Evolutionary conservation across 177 flowering plant species (phyloP).

Genomic region (Vitis hybrid): DNA sequence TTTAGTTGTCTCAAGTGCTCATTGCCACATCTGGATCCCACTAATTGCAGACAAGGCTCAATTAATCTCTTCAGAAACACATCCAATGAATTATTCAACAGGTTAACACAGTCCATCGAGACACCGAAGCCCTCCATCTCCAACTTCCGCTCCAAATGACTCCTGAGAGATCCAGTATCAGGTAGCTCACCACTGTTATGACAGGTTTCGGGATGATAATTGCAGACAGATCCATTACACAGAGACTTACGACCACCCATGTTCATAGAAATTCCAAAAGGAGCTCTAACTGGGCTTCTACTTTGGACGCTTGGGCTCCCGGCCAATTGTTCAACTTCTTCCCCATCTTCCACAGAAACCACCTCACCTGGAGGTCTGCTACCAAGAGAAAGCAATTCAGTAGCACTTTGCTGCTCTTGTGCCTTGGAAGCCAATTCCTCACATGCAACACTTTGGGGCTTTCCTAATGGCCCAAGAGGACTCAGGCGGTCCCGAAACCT

Average conservation of each 20-base stretch:
- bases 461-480: conserved; percentile 53
- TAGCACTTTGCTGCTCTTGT: conserved; percentile 35
- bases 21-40: conserved; percentile 23
- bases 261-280: conserved; percentile 38
- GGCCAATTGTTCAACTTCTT: conserved; percentile 47
- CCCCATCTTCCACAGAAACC: conserved; percentile 52
- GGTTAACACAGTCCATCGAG: conserved; percentile 37
- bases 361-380: conserved; percentile 45
- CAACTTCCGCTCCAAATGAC: conserved; percentile 33
- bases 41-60: conserved; percentile 35
- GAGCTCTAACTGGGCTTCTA: conserved; percentile 47
- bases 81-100: conserved; percentile 42
- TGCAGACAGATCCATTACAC: conserved; percentile 3
- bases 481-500: conserved; percentile 50
- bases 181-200: conserved; percentile 34
- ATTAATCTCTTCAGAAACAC: conserved; percentile 36
- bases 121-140: conserved; percentile 30
- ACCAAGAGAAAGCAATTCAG: conserved; percentile 40
- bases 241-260: conserved; percentile 24
- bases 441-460: conserved; percentile 20
- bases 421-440: conserved; percentile 22
- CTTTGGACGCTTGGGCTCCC: conserved; percentile 45
- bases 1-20: background rate
- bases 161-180: conserved; percentile 33
- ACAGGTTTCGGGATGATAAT: conserved; percentile 27